Conservation (phyloP, 257 asterid genomes). For the Agastache rugosa region DNA sequence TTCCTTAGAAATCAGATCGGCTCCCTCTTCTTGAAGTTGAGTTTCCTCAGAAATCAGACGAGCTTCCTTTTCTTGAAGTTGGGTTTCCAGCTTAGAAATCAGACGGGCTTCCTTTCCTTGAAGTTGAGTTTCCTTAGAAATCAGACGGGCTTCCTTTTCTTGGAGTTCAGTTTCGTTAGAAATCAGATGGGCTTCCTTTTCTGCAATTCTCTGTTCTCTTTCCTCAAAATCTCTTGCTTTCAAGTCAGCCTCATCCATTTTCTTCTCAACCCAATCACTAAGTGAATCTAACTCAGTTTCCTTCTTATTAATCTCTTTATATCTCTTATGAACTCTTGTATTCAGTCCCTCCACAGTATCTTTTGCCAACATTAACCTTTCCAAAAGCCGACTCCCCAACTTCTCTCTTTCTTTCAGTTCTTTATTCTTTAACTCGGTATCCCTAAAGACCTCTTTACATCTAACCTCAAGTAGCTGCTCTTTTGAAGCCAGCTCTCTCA, state of each 20-base stretch:
- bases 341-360: conserved; percentile 29
- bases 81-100: neutral
- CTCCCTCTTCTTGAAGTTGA: conserved; percentile 34
- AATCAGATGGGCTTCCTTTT: conserved; percentile 17
- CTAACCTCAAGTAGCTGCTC: conserved; percentile 33
- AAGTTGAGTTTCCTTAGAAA: conserved; percentile 11
- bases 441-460: conserved; percentile 28
- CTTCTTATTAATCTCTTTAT: conserved; percentile 11
- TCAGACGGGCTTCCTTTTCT: conserved; percentile 26
- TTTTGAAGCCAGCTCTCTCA: conserved; percentile 20
- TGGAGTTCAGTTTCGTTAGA: conserved; percentile 26
- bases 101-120: neutral
- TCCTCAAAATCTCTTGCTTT: conserved; percentile 24
- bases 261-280: conserved; percentile 42
- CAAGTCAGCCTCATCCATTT: conserved; percentile 42
- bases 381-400: conserved; percentile 32
- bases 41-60: conserved; percentile 17
- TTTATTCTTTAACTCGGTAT: conserved; percentile 28
- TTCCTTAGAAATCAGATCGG: conserved; percentile 5
- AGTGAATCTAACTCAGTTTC: conserved; percentile 29
- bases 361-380: conserved; percentile 34
- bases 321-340: conserved; percentile 19
- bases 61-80: no score
- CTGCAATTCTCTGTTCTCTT: conserved; percentile 16
- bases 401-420: conserved; percentile 30